Conservation (phyloP, 2,329 filamentous ascomycete species). For the Metarhizium robertsii region DNA sequence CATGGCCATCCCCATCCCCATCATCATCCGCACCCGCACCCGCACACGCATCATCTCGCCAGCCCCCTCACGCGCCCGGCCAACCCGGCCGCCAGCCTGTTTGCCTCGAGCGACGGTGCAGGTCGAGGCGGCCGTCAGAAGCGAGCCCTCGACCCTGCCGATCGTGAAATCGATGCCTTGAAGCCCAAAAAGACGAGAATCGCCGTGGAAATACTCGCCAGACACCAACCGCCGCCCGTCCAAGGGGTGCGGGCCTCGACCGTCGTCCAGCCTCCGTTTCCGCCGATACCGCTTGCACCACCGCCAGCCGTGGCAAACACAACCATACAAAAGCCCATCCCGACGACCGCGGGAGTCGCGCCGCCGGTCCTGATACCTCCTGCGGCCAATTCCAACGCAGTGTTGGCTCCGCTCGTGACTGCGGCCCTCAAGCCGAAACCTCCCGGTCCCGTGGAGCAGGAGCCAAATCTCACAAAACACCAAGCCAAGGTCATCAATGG, state of each 20-base stretch:
- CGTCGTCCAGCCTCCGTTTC: conserved; percentile 10
- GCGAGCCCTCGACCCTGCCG: conserved; percentile 34
- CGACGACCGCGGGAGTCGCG: not conserved
- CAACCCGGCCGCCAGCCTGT: conserved; percentile 1
- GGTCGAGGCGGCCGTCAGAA: conserved; percentile 34
- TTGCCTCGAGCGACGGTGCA: conserved; percentile 18
- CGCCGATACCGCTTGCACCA: conserved; percentile 13
- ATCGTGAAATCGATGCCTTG: conserved; percentile 34
- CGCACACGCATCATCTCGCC: conserved; percentile 14
- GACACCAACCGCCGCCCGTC: conserved; percentile 17
- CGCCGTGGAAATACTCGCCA: conserved; percentile 40
- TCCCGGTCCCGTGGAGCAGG: conserved; percentile 13
- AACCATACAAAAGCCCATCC: not conserved
- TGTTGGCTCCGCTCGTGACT: not conserved
- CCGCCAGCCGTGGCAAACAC: conserved; percentile 6
- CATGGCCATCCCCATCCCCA: conserved; percentile 9
- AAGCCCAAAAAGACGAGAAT: conserved; percentile 42
- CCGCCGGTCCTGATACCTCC: conserved; percentile 1
- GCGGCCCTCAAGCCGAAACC: conserved; percentile 9
- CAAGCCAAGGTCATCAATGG: conserved; percentile 52
- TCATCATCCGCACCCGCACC: conserved; percentile 16
- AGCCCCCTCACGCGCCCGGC: conserved; percentile 14
- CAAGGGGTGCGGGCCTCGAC: conserved; percentile 13
- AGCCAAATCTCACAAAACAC: conserved; percentile 34
- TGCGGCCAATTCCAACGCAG: conserved; percentile 7